phyloP scores from a whole-genome alignment of 2,329 filamentous ascomycete species.

The Zasmidium angulare region DNA sequence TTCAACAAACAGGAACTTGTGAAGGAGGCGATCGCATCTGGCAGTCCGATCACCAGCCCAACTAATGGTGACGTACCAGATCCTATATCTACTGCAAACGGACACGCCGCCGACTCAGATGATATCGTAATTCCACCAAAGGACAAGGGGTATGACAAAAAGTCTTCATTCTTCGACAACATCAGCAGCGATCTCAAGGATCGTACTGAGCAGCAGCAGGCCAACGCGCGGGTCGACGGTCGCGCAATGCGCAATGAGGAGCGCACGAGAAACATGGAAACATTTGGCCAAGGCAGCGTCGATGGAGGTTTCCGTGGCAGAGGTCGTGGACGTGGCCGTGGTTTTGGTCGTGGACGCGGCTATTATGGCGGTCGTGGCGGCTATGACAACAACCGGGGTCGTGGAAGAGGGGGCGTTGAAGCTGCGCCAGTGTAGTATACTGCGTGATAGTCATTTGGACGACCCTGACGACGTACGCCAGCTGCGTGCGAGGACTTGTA shows the following conservation, averaged over 20 bases:
- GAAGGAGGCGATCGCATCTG: conserved; percentile 80
- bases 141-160: conserved; percentile 75
- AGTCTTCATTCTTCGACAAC: conserved; percentile 93
- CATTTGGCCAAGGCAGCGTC: conserved; percentile 93
- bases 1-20: conserved; percentile 85
- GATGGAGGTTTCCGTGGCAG: conserved; percentile 72
- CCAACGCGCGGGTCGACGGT: conserved; percentile 58
- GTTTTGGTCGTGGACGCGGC: conserved; percentile 54
- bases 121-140: conserved; percentile 46
- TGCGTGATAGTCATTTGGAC: neutral
- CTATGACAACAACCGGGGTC: conserved; percentile 15
- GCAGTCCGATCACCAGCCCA: conserved; percentile 61
- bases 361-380: conserved; percentile 19
- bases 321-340: conserved; percentile 76
- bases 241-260: conserved; percentile 90
- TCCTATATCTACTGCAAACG: conserved; percentile 30
- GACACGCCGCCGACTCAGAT: conserved; percentile 34
- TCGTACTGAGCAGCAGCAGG: conserved; percentile 61
- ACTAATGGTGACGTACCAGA: conserved; percentile 25
- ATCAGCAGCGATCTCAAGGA: conserved; percentile 94
- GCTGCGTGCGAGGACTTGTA: conserved; percentile 1
- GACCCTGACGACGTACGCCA: conserved; percentile 3
- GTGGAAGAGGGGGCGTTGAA: conserved; percentile 21
- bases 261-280: conserved; percentile 94
- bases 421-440: conserved; percentile 15